Conservation (phyloP, 805 yeast genomes). For the Nematodospora valgi region DNA sequence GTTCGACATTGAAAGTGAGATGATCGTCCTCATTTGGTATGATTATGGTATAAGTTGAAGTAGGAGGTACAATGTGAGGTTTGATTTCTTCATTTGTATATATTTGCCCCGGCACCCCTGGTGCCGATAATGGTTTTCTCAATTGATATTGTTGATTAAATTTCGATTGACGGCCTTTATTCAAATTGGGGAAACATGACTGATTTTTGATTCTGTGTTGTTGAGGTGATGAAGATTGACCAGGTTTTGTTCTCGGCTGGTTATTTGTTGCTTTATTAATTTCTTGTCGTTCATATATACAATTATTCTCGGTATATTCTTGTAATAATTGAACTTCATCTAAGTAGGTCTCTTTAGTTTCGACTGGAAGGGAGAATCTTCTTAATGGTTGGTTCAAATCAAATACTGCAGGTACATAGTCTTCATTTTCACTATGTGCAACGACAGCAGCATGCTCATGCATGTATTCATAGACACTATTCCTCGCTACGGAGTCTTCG, state of each 20-base stretch:
- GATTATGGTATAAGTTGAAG: no score
- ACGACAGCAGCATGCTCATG: neutral
- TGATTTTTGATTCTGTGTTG: slow-evolving; percentile 3
- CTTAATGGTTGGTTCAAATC: slow-evolving; percentile 41
- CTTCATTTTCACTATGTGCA: neutral
- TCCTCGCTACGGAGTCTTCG: slow-evolving; percentile 6
- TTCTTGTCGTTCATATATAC: slow-evolving; percentile 17
- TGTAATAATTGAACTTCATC: slow-evolving; percentile 6
- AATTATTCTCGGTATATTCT: slow-evolving; percentile 19
- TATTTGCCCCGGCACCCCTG: no score
- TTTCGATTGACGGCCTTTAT: no score
- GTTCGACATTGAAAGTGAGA: no score
- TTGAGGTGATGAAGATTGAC: slow-evolving; percentile 8
- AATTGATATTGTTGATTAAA: no score
- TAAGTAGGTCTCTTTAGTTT: slow-evolving; percentile 4
- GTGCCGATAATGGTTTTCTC: no score
- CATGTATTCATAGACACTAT: neutral
- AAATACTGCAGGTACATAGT: slow-evolving; percentile 45
- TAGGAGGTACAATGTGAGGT: no score
- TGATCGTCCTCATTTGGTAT: no score
- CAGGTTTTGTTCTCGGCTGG: no score
- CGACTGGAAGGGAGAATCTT: slow-evolving; percentile 25
- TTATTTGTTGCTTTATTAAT: no score
- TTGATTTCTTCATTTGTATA: no score
- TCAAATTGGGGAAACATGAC: no score